Evolutionary conservation across 2,329 filamentous ascomycete genomes (phyloP).

Genomic region (Colletotrichum zoysiae): DNA sequence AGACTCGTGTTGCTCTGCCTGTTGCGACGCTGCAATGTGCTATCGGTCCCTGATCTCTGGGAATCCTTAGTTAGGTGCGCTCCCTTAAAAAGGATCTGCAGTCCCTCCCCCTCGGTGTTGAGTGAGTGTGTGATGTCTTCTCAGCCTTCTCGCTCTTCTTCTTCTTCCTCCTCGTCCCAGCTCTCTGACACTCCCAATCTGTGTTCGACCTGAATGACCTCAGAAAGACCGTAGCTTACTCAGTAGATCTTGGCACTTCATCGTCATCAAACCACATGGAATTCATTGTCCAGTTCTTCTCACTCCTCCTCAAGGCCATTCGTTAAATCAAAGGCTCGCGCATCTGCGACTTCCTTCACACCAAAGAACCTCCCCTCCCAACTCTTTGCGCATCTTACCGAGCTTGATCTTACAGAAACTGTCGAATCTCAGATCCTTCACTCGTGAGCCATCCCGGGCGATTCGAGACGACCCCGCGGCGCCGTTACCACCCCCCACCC

Average conservation of each 20-base stretch:
- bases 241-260: conserved; percentile 2
- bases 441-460: conserved; percentile 4
- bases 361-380: background rate
- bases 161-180: background rate
- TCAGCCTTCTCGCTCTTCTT: conserved; percentile 13
- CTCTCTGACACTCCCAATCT: background rate
- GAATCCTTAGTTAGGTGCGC: conserved; percentile 5
- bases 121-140: background rate
- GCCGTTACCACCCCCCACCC: background rate
- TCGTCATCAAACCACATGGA: conserved; percentile 43
- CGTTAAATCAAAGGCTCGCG: conserved; percentile 39
- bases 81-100: conserved; percentile 36
- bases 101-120: conserved; percentile 12
- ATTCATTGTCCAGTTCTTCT: conserved; percentile 46
- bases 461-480: conserved; percentile 3
- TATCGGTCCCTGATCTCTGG: conserved; percentile 38
- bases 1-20: conserved; percentile 2
- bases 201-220: background rate
- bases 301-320: conserved; percentile 46
- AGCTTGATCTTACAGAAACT: background rate
- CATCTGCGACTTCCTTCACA: conserved; percentile 15
- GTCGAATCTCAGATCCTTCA: background rate
- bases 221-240: background rate
- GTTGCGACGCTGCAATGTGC: conserved; percentile 35
- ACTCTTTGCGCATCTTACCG: no score